These are phyloP conservation scores for Cinchona pubescens DNA, from an alignment of 257 asterid genomes.

Conservation along the genomic window DNA sequence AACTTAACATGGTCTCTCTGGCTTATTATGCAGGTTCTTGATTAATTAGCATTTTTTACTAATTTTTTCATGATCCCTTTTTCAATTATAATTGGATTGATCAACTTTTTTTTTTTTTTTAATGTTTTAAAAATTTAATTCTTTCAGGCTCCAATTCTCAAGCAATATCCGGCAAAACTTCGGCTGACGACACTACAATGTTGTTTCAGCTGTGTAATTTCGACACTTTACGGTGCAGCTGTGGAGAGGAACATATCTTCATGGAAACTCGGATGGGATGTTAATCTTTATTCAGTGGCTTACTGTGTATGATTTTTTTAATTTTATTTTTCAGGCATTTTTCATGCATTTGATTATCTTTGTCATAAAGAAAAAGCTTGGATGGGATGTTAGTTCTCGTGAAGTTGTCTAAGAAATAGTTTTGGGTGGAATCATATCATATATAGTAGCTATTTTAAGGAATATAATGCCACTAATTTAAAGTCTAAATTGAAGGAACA, in stretches of 20 bases:
- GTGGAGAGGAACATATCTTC: conserved; percentile 27
- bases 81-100: not conserved
- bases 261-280: conserved; percentile 33
- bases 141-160: conserved; percentile 25
- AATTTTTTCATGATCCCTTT: not conserved
- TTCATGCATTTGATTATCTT: not conserved
- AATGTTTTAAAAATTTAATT: not conserved
- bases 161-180: conserved; percentile 34
- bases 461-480: not conserved
- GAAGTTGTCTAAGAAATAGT: not conserved
- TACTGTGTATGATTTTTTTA: conserved; percentile 25
- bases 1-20: conserved; percentile 47
- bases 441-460: not conserved
- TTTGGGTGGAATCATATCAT: conserved; percentile 8
- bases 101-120: not conserved
- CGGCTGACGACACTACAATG: conserved; percentile 27
- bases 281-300: conserved; percentile 25
- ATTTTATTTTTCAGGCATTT: not conserved
- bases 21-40: conserved; percentile 64
- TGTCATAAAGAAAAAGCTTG: not conserved
- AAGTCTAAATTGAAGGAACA: not conserved
- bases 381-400: not conserved
- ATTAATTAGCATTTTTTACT: not conserved
- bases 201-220: conserved; percentile 26
- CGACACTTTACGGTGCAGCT: conserved; percentile 21